These are phyloP conservation scores for Aspergillus arachidicola DNA, from an alignment of 2,329 filamentous ascomycete genomes.

Conservation along the genomic window DNA sequence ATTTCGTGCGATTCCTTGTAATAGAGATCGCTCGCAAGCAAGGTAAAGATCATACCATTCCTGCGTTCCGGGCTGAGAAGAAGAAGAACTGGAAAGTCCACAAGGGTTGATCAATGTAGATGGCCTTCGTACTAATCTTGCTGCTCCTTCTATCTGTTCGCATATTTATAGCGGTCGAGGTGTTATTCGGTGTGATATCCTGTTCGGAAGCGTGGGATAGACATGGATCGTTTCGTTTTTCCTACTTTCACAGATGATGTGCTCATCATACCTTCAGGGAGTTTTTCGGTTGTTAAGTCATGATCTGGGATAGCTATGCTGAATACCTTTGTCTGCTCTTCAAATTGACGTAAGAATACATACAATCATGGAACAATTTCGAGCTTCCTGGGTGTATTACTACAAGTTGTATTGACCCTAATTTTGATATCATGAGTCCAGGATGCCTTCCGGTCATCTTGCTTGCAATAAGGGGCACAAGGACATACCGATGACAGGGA, in stretches of 20 bases:
- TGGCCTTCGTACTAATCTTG: not conserved
- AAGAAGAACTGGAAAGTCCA: slow-evolving; percentile 54
- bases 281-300: not conserved
- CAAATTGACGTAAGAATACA: not conserved
- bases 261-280: not conserved
- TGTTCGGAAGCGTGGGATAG: not conserved
- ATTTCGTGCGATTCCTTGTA: slow-evolving; percentile 89
- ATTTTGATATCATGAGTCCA: not conserved
- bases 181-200: not conserved
- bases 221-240: not conserved
- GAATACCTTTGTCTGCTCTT: not conserved
- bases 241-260: not conserved
- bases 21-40: slow-evolving; percentile 78
- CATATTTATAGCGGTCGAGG: not conserved
- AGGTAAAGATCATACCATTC: slow-evolving; percentile 63
- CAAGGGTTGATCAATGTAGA: slow-evolving; percentile 23
- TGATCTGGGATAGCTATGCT: not conserved
- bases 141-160: not conserved
- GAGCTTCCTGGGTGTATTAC: not conserved
- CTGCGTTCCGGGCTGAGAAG: slow-evolving; percentile 57
- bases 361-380: not conserved
- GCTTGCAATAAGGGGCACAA: not conserved
- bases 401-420: not conserved
- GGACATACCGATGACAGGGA: not conserved
- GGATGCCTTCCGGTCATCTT: not conserved